A percentile compares a stretch with the other conserved stretches of the same genome.
Evolutionary conservation across 225 moss, liverwort and hornwort genomes (phyloP).

Genomic region (Neckera pumila): DNA sequence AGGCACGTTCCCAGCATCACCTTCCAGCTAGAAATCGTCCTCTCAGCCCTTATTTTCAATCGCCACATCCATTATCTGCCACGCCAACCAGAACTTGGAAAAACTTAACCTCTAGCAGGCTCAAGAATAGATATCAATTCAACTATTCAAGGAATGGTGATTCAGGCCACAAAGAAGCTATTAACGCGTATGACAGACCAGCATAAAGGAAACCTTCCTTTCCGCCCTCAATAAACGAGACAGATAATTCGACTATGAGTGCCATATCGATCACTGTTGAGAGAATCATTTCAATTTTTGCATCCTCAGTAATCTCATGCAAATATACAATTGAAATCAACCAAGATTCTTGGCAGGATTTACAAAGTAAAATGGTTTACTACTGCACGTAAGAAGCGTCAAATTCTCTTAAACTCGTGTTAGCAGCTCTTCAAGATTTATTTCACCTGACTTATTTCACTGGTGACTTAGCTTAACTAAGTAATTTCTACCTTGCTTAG

Average conservation of each 20-base stretch:
- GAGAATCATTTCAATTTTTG: neutral
- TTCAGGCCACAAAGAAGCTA: too few relatives aligned
- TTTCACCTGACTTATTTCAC: neutral
- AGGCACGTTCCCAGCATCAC: neutral
- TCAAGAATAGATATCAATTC: neutral
- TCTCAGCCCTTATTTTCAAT: neutral
- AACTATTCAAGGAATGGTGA: neutral
- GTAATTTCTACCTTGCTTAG: neutral
- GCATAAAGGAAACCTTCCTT: neutral
- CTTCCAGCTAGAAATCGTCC: neutral
- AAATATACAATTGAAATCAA: neutral
- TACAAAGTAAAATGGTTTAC: neutral
- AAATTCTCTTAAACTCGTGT: neutral
- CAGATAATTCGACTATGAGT: neutral
- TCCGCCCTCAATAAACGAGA: neutral
- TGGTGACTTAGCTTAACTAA: neutral
- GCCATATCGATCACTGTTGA: neutral
- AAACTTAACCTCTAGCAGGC: neutral
- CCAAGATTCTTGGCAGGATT: neutral
- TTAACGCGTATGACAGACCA: neutral
- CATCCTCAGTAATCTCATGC: neutral
- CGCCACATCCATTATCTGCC: neutral
- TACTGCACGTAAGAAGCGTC: neutral
- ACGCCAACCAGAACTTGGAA: neutral
- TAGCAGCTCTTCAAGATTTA: neutral